These are phyloP conservation scores for Penstemon barbatus DNA, from an alignment of 257 asterid species.

Conservation along the genomic window DNA sequence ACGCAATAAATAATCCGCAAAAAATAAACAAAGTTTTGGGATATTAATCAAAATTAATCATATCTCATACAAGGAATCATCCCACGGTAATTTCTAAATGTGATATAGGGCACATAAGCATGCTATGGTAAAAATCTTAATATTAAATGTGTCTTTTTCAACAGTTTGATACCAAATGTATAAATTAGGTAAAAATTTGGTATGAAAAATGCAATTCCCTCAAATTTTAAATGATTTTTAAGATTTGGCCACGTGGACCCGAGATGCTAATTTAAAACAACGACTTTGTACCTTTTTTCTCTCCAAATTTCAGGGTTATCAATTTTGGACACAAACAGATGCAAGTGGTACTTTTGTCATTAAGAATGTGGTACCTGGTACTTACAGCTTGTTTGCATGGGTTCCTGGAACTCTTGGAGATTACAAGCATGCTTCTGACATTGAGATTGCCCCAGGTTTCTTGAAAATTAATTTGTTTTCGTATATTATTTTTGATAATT, in stretches of 20 bases:
- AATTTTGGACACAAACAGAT: slow-evolving; percentile 63
- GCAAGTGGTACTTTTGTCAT: slow-evolving; percentile 43
- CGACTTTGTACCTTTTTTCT: background rate
- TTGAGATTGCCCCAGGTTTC: slow-evolving; percentile 40
- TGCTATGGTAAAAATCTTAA: too few relatives aligned
- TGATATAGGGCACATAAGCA: background rate
- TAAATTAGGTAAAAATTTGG: too few relatives aligned
- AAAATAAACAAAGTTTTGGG: too few relatives aligned
- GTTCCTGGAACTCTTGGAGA: slow-evolving; percentile 61
- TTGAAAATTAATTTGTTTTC: too few relatives aligned
- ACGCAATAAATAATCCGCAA: too few relatives aligned
- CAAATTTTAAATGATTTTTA: background rate
- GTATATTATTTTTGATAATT: too few relatives aligned
- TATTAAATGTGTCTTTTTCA: background rate
- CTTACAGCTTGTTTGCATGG: slow-evolving; percentile 57
- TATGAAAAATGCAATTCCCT: too few relatives aligned
- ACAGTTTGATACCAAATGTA: background rate
- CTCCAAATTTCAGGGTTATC: slow-evolving; percentile 48
- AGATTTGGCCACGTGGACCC: too few relatives aligned
- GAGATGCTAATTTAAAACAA: background rate
- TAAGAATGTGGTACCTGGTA: slow-evolving; percentile 46
- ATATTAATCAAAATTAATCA: too few relatives aligned
- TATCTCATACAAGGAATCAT: too few relatives aligned
- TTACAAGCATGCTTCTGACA: slow-evolving; percentile 42
- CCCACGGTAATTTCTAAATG: background rate